Evolutionary conservation across 805 yeast genomes (phyloP).

Genomic region (Naumovozyma dairenensis): DNA sequence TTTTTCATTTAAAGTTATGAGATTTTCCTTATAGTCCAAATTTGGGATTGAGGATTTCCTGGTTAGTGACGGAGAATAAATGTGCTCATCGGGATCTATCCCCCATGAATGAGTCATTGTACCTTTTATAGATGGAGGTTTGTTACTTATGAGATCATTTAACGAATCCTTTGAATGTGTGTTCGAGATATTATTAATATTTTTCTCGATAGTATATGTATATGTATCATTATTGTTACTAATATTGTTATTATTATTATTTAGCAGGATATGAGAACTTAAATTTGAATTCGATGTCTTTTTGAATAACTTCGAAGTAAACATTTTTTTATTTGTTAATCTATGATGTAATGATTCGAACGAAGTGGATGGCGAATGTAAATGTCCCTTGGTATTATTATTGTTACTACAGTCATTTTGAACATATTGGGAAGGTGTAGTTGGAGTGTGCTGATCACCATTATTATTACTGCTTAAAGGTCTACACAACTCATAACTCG

Average conservation of each 20-base stretch:
- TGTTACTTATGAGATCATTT: too few species aligned
- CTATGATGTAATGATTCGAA: constrained; percentile 25
- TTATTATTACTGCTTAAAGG: background rate
- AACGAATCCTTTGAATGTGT: too few species aligned
- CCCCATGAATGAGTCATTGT: constrained; percentile 46
- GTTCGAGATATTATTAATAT: too few species aligned
- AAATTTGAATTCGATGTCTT: constrained; percentile 13
- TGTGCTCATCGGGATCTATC: background rate
- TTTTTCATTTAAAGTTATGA: background rate
- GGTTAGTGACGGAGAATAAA: background rate
- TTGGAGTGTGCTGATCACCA: too few species aligned
- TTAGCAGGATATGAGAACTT: constrained; percentile 3
- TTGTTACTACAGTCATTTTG: background rate
- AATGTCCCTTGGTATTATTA: constrained; percentile 6
- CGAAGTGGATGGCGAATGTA: constrained; percentile 15
- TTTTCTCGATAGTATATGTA: too few species aligned
- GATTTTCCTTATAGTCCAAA: too few species aligned
- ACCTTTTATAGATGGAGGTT: constrained; percentile 34
- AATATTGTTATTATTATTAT: too few species aligned
- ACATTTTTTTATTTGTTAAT: constrained; percentile 22
- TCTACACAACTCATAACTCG: constrained; percentile 10
- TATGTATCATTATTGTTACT: too few species aligned
- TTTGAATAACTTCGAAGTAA: constrained; percentile 23
- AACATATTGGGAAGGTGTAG: constrained; percentile 12
- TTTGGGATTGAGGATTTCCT: background rate